Conservation (phyloP, 2,329 filamentous ascomycete genomes). For the Trichoderma hamatum region DNA sequence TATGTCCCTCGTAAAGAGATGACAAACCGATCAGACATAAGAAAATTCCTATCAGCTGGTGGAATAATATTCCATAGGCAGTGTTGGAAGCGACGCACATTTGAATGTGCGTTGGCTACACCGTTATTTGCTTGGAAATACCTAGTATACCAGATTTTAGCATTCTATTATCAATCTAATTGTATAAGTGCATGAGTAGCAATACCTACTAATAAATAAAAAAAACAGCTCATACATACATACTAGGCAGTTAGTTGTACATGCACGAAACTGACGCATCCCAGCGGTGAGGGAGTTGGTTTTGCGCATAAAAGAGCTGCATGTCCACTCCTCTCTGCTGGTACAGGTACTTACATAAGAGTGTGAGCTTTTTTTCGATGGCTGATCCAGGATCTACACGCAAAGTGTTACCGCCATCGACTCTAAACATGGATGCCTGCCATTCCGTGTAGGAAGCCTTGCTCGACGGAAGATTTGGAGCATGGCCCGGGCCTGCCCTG, state of each 20-base stretch:
- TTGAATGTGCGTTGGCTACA: not conserved
- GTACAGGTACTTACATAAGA: not conserved
- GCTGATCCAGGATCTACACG: not conserved
- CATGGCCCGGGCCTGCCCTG: not conserved
- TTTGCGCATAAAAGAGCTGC: slow-evolving; percentile 5
- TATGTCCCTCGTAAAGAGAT: not conserved
- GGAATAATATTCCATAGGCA: not conserved
- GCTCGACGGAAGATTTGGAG: not conserved
- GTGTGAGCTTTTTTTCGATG: not conserved
- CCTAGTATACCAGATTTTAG: not conserved
- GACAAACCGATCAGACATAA: not conserved
- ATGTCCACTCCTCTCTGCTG: slow-evolving; percentile 4
- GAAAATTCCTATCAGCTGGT: not conserved
- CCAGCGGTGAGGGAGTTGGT: slow-evolving; percentile 14
- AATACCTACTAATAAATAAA: not conserved
- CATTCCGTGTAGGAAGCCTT: not conserved
- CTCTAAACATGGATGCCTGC: not conserved
- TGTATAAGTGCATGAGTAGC: not conserved
- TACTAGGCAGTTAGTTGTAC: not conserved
- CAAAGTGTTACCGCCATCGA: not conserved
- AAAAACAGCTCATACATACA: not conserved
- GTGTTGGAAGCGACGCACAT: not conserved
- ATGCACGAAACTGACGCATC: not conserved
- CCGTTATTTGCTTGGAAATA: not conserved
- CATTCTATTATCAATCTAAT: not conserved